Percentiles rank a stretch among this genome's conserved stretches.
Evolutionary conservation across 768 basidiomycete genomes (phyloP).

Genomic region (Saitozyma podzolica): DNA sequence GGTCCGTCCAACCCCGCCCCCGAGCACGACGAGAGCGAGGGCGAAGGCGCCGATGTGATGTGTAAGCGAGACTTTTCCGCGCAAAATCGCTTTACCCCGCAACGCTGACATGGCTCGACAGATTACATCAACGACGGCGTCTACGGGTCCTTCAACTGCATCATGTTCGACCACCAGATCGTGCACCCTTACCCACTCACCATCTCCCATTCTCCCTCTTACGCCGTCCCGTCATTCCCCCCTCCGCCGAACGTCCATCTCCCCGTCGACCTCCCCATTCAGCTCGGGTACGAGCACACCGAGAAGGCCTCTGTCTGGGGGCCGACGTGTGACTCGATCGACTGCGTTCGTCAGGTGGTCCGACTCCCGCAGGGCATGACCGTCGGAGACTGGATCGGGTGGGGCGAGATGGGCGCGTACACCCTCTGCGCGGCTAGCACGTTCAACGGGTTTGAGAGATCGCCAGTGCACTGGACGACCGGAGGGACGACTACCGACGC

Average conservation of each 20-base stretch:
- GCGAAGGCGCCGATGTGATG: conserved; percentile 67
- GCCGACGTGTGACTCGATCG: conserved; percentile 97
- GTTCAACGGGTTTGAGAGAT: conserved; percentile 69
- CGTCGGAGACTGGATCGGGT: conserved; percentile 98
- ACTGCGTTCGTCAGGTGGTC: conserved; percentile 71
- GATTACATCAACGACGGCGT: conserved; percentile 99
- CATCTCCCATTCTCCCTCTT: conserved; percentile 36
- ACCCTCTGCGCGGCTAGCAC: conserved; percentile 95
- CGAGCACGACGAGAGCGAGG: conserved; percentile 55
- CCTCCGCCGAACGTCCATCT: conserved; percentile 52
- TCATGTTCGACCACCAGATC: conserved; percentile 93
- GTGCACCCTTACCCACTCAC: conserved; percentile 71
- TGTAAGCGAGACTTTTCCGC: conserved; percentile 62
- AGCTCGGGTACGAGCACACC: conserved; percentile 50
- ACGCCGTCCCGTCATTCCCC: conserved; percentile 36
- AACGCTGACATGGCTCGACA: conserved; percentile 47
- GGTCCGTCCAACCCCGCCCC: conserved; percentile 47
- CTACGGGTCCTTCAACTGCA: conserved; percentile 70
- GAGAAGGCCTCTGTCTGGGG: conserved; percentile 79
- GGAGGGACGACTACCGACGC: conserved; percentile 36
- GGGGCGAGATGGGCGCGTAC: conserved; percentile 97
- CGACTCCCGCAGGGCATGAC: conserved; percentile 66
- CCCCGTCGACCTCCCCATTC: conserved; percentile 49
- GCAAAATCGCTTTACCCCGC: neutral
- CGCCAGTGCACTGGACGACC: conserved; percentile 48